phyloP scores from a whole-genome alignment of 179 eudicot species.

The Silene noctiflora region DNA sequence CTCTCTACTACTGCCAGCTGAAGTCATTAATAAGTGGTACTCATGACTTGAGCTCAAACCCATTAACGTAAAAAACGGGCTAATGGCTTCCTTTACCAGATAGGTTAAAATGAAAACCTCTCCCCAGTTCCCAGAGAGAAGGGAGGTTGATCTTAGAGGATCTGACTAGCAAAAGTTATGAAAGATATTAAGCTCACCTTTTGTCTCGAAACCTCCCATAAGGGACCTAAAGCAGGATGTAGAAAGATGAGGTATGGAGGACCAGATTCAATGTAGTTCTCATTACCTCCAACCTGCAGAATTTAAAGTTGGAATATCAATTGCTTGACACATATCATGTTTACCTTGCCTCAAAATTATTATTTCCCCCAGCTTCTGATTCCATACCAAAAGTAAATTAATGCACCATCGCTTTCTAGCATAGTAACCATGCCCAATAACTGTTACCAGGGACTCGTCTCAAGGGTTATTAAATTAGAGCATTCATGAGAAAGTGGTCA shows the following conservation, averaged over 20 bases:
- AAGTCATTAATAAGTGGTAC: neutral
- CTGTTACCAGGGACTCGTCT: neutral
- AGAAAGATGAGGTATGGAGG: conserved; percentile 88
- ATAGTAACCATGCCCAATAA: conserved; percentile 2
- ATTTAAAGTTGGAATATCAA: conserved; percentile 14
- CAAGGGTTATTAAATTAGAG: neutral
- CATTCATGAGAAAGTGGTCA: conserved; percentile 1
- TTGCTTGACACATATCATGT: conserved; percentile 8
- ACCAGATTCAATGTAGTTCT: conserved; percentile 65
- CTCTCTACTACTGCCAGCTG: neutral
- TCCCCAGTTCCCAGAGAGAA: neutral
- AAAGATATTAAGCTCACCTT: conserved; percentile 45
- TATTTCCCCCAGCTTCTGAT: neutral
- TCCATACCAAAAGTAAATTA: neutral
- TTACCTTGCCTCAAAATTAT: neutral
- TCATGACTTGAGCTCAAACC: neutral
- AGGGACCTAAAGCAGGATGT: conserved; percentile 96
- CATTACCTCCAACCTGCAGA: conserved; percentile 69
- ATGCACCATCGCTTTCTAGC: neutral
- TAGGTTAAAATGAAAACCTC: neutral
- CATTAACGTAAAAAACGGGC: too few species aligned
- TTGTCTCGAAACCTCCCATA: conserved; percentile 92
- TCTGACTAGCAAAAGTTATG: neutral
- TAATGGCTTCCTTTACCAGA: too few species aligned
- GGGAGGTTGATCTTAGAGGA: conserved; percentile 11